Conservation (phyloP, 2,329 filamentous ascomycete genomes). For the Talaromyces sp. region DNA sequence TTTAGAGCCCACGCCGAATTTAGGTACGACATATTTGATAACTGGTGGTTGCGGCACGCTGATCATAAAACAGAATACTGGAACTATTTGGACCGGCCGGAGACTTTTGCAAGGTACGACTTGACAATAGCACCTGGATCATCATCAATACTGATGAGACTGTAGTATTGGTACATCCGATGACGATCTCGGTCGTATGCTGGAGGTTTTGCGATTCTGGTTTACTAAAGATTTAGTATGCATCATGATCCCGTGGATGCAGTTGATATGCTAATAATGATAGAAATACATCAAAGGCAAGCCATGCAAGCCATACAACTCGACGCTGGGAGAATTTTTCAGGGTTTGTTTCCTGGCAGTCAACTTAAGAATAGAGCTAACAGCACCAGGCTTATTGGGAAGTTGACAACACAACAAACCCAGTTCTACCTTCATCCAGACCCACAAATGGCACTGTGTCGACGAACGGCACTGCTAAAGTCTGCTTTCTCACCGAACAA, state of each 20-base stretch:
- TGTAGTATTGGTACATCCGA: constrained; percentile 78
- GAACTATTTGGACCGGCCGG: constrained; percentile 95
- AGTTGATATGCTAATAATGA: constrained; percentile 5
- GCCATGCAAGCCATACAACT: constrained; percentile 99
- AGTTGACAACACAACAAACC: constrained; percentile 72
- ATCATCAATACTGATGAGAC: constrained; percentile 35
- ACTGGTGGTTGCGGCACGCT: background rate
- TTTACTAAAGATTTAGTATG: constrained; percentile 87
- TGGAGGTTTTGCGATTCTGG: constrained; percentile 94
- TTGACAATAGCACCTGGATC: constrained; percentile 8
- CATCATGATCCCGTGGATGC: background rate
- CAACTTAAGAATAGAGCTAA: background rate
- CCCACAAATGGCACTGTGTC: constrained; percentile 35
- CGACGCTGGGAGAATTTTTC: constrained; percentile 94
- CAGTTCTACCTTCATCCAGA: constrained; percentile 47
- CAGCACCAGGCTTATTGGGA: constrained; percentile 82
- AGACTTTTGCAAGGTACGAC: constrained; percentile 69
- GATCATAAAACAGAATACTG: constrained; percentile 69
- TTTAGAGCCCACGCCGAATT: constrained; percentile 90
- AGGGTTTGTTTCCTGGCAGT: constrained; percentile 56
- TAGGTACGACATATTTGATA: constrained; percentile 51
- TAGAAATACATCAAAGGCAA: constrained; percentile 97
- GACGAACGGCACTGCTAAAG: constrained; percentile 57
- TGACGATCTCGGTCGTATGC: constrained; percentile 86
- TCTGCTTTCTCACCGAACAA: constrained; percentile 95